A percentile compares a stretch with the other conserved stretches of the same genome.
Conservation (phyloP, 2,329 filamentous ascomycete genomes). For the Cytospora piceae region DNA sequence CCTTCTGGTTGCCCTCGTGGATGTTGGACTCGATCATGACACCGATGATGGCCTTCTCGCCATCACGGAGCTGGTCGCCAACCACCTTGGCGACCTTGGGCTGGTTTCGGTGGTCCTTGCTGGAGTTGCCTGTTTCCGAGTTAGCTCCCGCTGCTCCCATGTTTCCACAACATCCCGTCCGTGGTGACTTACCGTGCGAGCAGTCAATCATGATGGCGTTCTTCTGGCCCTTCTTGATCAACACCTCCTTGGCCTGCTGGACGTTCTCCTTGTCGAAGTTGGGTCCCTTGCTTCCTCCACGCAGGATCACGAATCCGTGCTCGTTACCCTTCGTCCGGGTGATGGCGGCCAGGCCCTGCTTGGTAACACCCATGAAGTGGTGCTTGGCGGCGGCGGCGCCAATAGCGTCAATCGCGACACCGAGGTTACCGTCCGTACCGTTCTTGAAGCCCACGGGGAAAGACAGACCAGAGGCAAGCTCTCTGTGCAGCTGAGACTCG, state of each 20-base stretch:
- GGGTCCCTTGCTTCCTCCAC: slow-evolving; percentile 87
- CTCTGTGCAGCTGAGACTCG: slow-evolving; percentile 93
- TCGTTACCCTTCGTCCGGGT: slow-evolving; percentile 92
- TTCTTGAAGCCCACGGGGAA: slow-evolving; percentile 99
- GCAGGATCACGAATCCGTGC: slow-evolving; percentile 95
- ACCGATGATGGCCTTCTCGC: slow-evolving; percentile 86
- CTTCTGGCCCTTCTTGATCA: slow-evolving; percentile 81
- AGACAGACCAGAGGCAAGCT: slow-evolving; percentile 90
- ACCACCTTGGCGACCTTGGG: slow-evolving; percentile 85
- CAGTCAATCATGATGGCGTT: slow-evolving; percentile 98
- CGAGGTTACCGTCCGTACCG: slow-evolving; percentile 89
- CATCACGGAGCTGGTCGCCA: slow-evolving; percentile 82
- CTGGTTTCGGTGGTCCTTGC: slow-evolving; percentile 97
- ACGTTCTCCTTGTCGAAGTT: slow-evolving; percentile 92
- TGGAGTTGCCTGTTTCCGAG: slow-evolving; percentile 74
- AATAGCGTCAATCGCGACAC: slow-evolving; percentile 94
- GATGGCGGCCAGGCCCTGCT: slow-evolving; percentile 94
- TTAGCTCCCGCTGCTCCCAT: slow-evolving; percentile 26
- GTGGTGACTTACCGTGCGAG: slow-evolving; percentile 74
- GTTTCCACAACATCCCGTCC: background rate
- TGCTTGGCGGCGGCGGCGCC: slow-evolving; percentile 83
- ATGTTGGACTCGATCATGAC: slow-evolving; percentile 99
- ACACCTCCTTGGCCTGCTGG: slow-evolving; percentile 73
- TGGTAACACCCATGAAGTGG: slow-evolving; percentile 98
- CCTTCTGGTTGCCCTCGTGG: slow-evolving; percentile 87